Evolutionary conservation across 306 rosid genomes (phyloP), one percentile per base, ranked within the genome.

Genomic region (Gillenia trifoliata): DNA sequence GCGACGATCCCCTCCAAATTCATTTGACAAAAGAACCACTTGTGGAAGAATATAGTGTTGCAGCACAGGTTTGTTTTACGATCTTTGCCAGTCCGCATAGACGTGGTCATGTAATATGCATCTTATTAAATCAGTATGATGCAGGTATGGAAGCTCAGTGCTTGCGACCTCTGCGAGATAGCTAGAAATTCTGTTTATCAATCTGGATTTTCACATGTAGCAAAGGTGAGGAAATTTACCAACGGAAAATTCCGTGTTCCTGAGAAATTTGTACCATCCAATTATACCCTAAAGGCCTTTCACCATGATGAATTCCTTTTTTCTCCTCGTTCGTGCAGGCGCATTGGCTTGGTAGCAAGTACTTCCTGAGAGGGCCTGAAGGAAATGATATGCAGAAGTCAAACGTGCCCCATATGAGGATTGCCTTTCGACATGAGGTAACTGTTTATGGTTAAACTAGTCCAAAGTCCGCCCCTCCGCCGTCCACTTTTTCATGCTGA

Each of bases 121-220:
- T 64, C 68, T 43, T 57, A 66, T 23, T 31, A 57, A 61, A 22
- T 68, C 77, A 41, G 3, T 26, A 16, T 38, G 41, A 45, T 81
- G 74, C 85, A 91, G 95, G 95, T 91, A 23, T 91, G 96, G 98
- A 92, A 90, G 85, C 89, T 92, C 63, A 86, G 92, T 43, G 85
- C 98, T 41, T 90, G 98, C 79, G 96, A 92, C 76, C 68, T 92
- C 50, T 92, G 98, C 25, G 92, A 92, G 83, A 87, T 92, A 66
- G 98, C 92, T 28, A 84, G 98, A 80, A 90, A 92, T 75, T 90
- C 96, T 64, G 98, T 92, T 38, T 90, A 92, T 76, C 98, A 92
- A 69, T 92, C 98, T 72, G 98, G 98, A 75, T 92, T 92, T 82
- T 83, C 98, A 54, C 94, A 85, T 79, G 80, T 34, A 49, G 86